Base-by-base conservation (phyloP, 495 filamentous ascomycete genomes). In the Thozetella sp. region DNA sequence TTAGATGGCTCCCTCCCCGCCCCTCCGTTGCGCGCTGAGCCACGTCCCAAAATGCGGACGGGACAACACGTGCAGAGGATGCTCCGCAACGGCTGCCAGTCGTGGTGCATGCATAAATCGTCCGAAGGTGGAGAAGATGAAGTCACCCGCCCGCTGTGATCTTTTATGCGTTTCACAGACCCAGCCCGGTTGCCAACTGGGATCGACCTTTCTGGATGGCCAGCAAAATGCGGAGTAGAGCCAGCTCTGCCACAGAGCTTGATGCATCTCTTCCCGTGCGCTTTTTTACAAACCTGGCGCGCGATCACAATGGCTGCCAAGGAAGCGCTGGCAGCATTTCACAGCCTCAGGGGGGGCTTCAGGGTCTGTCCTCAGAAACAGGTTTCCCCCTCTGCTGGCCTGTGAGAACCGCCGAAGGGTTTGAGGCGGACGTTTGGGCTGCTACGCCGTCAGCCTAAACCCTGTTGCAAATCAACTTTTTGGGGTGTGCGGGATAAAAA, bases 21-120 rank as follows among this genome's bases (percentile, higher is more conserved):
- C 30, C 15, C 30, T 6, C 30, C 30, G 15, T 15, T 15, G 30
- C 30, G 6, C 30, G 30, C 30, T 37, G 30, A 37, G 30, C 30
- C 30, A 37, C 30, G 30, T 15, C 15, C 30, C n/a, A n/a, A n/a
- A n/a, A n/a, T n/a, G n/a, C n/a, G n/a, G n/a, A n/a, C n/a, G n/a
- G n/a, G n/a, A n/a, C n/a, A n/a, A n/a, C n/a, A n/a, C n/a, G n/a
- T n/a, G n/a, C n/a, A n/a, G n/a, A n/a, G n/a, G n/a, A n/a, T n/a
- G n/a, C n/a, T n/a, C n/a, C n/a, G n/a, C n/a, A n/a, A n/a, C n/a
- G n/a, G n/a, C n/a, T n/a, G n/a, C n/a, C n/a, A n/a, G n/a, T n/a
- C n/a, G n/a, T n/a, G n/a, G n/a, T n/a, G 43, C 20, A 48, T 48
- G 43, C 43, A 48, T 48, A 48, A 48, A 48, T 48, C 43, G n/a